A percentile compares a stretch with the other conserved stretches of the same genome.
Evolutionary conservation across 495 filamentous ascomycete genomes (phyloP).

Genomic region (Apiosordaria backusii): DNA sequence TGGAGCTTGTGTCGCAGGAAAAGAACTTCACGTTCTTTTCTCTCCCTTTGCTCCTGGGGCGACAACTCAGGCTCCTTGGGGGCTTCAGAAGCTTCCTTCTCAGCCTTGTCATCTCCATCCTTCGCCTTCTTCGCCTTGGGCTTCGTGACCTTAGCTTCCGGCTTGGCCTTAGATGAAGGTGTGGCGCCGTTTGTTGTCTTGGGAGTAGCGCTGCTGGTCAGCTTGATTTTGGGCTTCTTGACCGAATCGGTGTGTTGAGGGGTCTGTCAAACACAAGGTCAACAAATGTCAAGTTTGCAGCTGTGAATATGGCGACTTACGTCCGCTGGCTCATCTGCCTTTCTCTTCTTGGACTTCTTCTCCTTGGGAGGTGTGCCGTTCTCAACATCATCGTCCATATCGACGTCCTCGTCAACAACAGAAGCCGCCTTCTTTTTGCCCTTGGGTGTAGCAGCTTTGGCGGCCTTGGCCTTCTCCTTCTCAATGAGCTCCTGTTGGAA

Average conservation of each 20-base stretch:
- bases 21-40: constrained; percentile 67
- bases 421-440: constrained; percentile 51
- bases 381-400: constrained; percentile 67
- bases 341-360: constrained; percentile 67
- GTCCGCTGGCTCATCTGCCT: constrained; percentile 64
- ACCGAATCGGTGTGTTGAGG: constrained; percentile 62
- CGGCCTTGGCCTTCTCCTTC: constrained; percentile 57
- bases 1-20: constrained; percentile 88
- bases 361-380: constrained; percentile 46
- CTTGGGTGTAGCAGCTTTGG: constrained; percentile 62
- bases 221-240: constrained; percentile 65
- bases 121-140: constrained; percentile 59
- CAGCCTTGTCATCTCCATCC: constrained; percentile 54
- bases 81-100: constrained; percentile 50
- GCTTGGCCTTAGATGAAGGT: constrained; percentile 46
- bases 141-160: constrained; percentile 56
- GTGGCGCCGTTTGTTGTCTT: constrained; percentile 53
- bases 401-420: constrained; percentile 62
- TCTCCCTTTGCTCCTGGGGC: constrained; percentile 42
- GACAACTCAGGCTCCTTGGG: constrained; percentile 51
- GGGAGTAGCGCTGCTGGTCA: constrained; percentile 48
- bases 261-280: constrained; percentile 38
- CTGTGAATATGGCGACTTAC: constrained; percentile 41
- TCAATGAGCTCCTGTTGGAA: constrained; percentile 60
- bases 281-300: constrained; percentile 17